Base-by-base conservation (phyloP, 345 rosid genomes). In the Corchorus olitorius region DNA sequence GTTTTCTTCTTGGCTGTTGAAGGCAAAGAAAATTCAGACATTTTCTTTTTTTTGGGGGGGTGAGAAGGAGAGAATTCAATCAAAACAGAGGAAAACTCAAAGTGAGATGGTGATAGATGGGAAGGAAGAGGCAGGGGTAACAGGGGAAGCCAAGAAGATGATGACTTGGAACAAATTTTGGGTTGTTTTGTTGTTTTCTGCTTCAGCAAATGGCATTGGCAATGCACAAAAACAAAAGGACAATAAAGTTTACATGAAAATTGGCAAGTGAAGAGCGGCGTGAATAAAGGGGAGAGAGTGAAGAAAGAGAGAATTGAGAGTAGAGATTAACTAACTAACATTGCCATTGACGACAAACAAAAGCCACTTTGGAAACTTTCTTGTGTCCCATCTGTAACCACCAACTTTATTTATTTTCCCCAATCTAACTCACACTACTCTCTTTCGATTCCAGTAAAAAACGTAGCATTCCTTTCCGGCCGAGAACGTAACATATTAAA, bases 1-100 rank as follows among this genome's bases (percentile, higher is more conserved):
- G 76, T 77, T 70, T 79, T 84, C 80, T 86, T 88, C 68, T 8
- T 79, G 54, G 63, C 78, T 53, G 76, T 83, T 76, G 79, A 6
- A 19, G 86, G 70, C 58, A 71, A 55, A 13, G 89, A 67, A 79
- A 86, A 83, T 84, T 86, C 92, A 75, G 86, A 83, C 94, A 89
- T 90, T 52, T 70, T 87, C 41, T 17, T 16, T 53, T 22, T 34
- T 6, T 39, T 7, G 49, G 16, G n/a, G n/a, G 41, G 50, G 64
- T 56, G 56, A 64, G 65, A 78, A 52, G 3, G 65, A 75, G 58
- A 58, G 69, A 55, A 20, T 27, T 27, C 27, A 27, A 27, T 3
- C 34, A 68, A 67, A 8, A 35, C 19, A 77, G 49, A 17, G 43
- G 34, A 8, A 6, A 27, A 14, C 49, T 17, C 39, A 54, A 33